Percentiles rank a stretch among this genome's conserved stretches.
These are phyloP conservation scores for Scedosporium apiospermum DNA, from an alignment of 2,329 filamentous ascomycete genomes.

Conservation along the genomic window DNA sequence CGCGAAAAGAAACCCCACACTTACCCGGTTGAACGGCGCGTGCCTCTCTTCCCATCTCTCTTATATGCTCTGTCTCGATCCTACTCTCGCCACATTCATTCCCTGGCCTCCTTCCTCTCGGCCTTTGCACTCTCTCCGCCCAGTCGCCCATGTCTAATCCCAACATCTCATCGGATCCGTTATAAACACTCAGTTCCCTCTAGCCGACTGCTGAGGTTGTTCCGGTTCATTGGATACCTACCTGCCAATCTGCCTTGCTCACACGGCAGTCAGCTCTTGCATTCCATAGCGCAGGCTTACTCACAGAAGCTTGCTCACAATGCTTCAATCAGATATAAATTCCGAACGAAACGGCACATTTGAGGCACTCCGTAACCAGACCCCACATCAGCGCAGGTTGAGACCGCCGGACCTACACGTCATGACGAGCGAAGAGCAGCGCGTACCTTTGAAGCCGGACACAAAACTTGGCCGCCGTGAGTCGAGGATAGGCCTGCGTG, in stretches of 20 bases:
- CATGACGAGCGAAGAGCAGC: slow-evolving; percentile 18
- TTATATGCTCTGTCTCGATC: background rate
- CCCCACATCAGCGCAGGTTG: slow-evolving; percentile 7
- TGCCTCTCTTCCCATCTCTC: background rate
- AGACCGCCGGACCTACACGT: slow-evolving; percentile 8
- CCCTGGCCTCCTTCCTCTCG: background rate
- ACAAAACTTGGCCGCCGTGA: slow-evolving; percentile 34
- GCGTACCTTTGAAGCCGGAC: slow-evolving; percentile 31
- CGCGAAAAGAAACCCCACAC: background rate
- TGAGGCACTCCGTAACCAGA: slow-evolving; percentile 2
- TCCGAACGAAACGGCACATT: background rate
- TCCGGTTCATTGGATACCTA: background rate
- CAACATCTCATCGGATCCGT: background rate
- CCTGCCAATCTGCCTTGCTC: background rate
- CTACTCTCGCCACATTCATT: background rate
- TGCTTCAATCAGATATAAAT: slow-evolving; percentile 1
- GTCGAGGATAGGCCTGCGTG: slow-evolving; percentile 41
- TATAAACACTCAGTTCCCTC: background rate
- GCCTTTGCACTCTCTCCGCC: background rate
- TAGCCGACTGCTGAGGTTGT: background rate
- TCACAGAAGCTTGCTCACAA: background rate
- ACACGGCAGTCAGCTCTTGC: background rate
- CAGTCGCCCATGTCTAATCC: background rate
- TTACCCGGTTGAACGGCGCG: background rate
- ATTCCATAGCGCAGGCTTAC: background rate